Evolutionary conservation across 2,329 filamentous ascomycete genomes (phyloP).

Genomic region (Sporothrix humicola): DNA sequence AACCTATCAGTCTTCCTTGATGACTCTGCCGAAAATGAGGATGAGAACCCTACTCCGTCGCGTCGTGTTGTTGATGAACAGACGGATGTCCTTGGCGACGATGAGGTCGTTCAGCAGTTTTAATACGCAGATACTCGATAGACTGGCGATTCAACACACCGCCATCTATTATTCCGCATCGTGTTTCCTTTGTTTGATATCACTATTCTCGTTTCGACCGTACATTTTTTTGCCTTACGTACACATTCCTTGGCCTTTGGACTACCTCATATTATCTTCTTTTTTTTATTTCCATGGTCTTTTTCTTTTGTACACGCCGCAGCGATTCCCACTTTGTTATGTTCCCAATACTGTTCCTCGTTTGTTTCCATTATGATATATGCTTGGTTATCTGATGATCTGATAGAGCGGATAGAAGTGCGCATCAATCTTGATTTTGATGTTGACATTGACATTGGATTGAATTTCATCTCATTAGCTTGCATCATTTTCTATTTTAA

Average conservation of each 20-base stretch:
- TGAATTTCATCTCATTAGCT: not conserved
- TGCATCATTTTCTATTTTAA: not conserved
- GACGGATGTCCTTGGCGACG: constrained; percentile 36
- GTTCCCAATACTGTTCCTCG: not conserved
- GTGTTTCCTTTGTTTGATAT: not conserved
- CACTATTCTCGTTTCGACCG: not conserved
- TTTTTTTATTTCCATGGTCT: not conserved
- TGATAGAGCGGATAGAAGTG: constrained; percentile 10
- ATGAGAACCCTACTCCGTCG: not conserved
- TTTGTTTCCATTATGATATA: too few relatives aligned
- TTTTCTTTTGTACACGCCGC: not conserved
- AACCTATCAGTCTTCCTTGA: constrained; percentile 28
- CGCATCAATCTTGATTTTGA: not conserved
- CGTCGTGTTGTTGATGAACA: constrained; percentile 19
- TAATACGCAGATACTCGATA: constrained; percentile 16
- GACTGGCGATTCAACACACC: not conserved
- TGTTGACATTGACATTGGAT: not conserved
- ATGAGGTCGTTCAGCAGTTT: constrained; percentile 40
- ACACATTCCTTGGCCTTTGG: not conserved
- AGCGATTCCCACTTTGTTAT: constrained; percentile 11
- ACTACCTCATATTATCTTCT: not conserved
- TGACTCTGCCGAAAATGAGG: constrained; percentile 7
- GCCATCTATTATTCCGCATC: not conserved
- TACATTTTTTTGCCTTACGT: not conserved
- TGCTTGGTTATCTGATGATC: not conserved